Evolutionary conservation across 306 rosid species (phyloP).

Genomic region (Gynostemma pentaphyllum): DNA sequence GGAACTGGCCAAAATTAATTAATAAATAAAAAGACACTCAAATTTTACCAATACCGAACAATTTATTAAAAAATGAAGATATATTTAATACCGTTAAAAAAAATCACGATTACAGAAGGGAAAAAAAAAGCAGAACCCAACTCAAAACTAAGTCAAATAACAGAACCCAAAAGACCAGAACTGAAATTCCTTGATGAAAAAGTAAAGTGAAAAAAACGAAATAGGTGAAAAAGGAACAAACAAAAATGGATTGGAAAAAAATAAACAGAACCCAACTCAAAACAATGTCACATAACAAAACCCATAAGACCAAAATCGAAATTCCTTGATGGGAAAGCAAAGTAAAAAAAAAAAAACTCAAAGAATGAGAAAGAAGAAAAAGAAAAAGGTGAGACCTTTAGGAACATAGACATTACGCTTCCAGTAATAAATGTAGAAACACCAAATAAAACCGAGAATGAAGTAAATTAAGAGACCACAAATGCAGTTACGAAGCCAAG

Average conservation of each 20-base stretch:
- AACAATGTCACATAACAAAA: neutral
- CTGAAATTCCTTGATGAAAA: neutral
- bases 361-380: neutral
- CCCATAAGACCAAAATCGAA: neutral
- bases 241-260: neutral
- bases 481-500: conserved; percentile 81
- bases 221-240: neutral
- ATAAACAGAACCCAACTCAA: neutral
- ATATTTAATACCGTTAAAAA: neutral
- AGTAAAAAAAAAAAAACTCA: neutral
- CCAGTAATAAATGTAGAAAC: conserved; percentile 57
- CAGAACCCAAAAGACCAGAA: neutral
- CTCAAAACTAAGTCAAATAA: neutral
- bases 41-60: neutral
- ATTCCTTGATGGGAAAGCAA: neutral
- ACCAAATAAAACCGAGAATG: conserved; percentile 63
- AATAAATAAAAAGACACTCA: neutral
- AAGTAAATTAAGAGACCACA: conserved; percentile 57
- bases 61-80: neutral
- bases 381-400: conserved; percentile 35
- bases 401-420: conserved; percentile 63
- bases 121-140: neutral
- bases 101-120: neutral
- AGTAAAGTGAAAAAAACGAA: neutral
- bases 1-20: neutral